Percentiles rank a stretch among this genome's conserved stretches.
Evolutionary conservation across 2,329 filamentous ascomycete genomes (phyloP).

Genomic region (Annulohypoxylon truncatum): DNA sequence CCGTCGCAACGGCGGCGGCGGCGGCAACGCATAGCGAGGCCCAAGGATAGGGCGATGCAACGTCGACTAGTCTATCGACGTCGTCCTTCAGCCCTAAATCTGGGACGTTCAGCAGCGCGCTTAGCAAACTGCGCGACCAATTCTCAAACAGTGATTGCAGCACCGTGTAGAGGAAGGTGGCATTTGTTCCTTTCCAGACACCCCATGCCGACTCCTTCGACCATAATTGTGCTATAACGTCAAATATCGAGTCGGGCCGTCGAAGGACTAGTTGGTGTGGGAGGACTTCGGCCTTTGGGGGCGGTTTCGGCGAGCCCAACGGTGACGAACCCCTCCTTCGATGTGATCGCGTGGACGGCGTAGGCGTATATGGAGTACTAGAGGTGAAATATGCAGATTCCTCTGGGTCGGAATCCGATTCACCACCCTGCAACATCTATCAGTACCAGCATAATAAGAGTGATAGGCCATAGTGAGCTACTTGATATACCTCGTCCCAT

Average conservation of each 20-base stretch:
- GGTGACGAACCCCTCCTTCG: slow-evolving; percentile 50
- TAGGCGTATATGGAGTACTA: slow-evolving; percentile 66
- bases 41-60: slow-evolving; percentile 83
- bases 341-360: slow-evolving; percentile 55
- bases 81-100: slow-evolving; percentile 82
- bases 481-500: slow-evolving; percentile 48
- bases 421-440: slow-evolving; percentile 52
- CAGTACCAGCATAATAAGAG: slow-evolving; percentile 19
- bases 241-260: slow-evolving; percentile 82
- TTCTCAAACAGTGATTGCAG: slow-evolving; percentile 88
- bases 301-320: slow-evolving; percentile 49
- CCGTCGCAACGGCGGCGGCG: slow-evolving; percentile 74
- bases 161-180: slow-evolving; percentile 90
- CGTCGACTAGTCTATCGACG: slow-evolving; percentile 77
- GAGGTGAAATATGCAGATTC: slow-evolving; percentile 89
- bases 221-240: slow-evolving; percentile 90
- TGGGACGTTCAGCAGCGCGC: slow-evolving; percentile 88
- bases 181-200: slow-evolving; percentile 93
- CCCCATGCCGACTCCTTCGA: slow-evolving; percentile 89
- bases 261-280: slow-evolving; percentile 76
- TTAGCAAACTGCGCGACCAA: slow-evolving; percentile 91
- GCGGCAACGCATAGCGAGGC: slow-evolving; percentile 80
- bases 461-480: slow-evolving; percentile 28
- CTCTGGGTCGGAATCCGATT: slow-evolving; percentile 78
- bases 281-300: slow-evolving; percentile 52